Conservation (phyloP, 164 flowering plant genomes). For the grape (Vitis vinifera) region DNA sequence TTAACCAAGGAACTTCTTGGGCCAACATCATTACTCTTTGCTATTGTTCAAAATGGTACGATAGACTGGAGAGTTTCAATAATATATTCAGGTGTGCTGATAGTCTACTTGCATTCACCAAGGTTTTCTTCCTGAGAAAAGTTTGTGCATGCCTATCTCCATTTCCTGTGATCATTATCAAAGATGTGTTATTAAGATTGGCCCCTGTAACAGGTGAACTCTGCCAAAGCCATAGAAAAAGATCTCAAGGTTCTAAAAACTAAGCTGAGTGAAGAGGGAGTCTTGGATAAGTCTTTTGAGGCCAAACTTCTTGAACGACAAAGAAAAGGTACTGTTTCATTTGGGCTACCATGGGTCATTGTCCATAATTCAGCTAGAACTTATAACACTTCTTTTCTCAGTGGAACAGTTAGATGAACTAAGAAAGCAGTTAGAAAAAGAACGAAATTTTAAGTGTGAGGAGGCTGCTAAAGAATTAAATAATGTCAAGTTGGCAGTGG, state of each 20-base stretch:
- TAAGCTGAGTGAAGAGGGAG: conserved; percentile 59
- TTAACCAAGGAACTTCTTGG: no score
- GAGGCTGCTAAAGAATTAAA: conserved; percentile 54
- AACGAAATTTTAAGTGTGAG: conserved; percentile 49
- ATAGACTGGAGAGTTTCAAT: background rate
- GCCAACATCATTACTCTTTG: no score
- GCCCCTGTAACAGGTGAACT: conserved; percentile 44
- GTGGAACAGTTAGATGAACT: conserved; percentile 62
- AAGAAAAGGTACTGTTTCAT: conserved; percentile 55
- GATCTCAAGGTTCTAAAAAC: conserved; percentile 66
- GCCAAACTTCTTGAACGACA: conserved; percentile 70
- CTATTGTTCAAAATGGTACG: no score
- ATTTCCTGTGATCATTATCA: background rate
- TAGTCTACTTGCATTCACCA: background rate
- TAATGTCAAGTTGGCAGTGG: conserved; percentile 53
- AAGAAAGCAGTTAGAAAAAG: conserved; percentile 56
- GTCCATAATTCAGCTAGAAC: no score
- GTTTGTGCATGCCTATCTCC: background rate
- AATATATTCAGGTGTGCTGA: background rate
- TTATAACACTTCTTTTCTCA: conserved; percentile 16
- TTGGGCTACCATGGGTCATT: background rate
- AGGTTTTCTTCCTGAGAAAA: background rate
- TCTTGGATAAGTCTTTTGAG: conserved; percentile 63
- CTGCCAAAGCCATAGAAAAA: conserved; percentile 73
- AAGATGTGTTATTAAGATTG: background rate